Evolutionary conservation across 257 asterid species (phyloP), one percentile per base, ranked within the genome.

Genomic region (Capsicum rhomboideum): DNA sequence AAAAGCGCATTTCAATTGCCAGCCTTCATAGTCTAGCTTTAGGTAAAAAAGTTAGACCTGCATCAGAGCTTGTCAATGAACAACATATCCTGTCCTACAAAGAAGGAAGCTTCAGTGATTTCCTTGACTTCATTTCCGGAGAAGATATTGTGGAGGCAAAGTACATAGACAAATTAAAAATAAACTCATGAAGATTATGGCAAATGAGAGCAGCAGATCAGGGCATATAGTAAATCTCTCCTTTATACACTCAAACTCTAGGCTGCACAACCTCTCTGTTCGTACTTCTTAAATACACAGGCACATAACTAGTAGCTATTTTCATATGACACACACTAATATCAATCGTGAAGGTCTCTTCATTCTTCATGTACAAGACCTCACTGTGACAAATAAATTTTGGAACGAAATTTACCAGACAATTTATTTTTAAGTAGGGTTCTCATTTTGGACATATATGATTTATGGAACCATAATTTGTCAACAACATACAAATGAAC

Each of bases 1-100:
- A 66, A 46, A 83, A 59, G 82, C 91, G 92, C 2, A 78, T 90
- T 85, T 91, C 94, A 11, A 90, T 92, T 84, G 91, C 94, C 54
- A 91, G 96, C 82, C 88, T 92, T 80, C 94, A 92, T 83, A 90
- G 94, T 55, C 75, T 87, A 29, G 92, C 88, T 44, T 54, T 88
- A 74, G 86, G 88, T 37, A 88, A 86, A 67, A 91, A 88, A 56
- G 89, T 89, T 34, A 81, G 49, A 69, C 93, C 94, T 52, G 93
- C 92, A 80, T 79, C 86, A 20, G 91, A 89, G 84, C 90, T 92
- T 63, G 93, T 91, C 83, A 85, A 89, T 29, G n/a, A n/a, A n/a
- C 85, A 89, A 83, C 83, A 85, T 61, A 88, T 87, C 55, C 79
- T 83, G 80, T 82, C 89, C 81, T 91, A 92, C 84, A 89, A 77